Evolutionary conservation across 768 basidiomycete genomes (phyloP).

Genomic region (Hebeloma cylindrosporum): DNA sequence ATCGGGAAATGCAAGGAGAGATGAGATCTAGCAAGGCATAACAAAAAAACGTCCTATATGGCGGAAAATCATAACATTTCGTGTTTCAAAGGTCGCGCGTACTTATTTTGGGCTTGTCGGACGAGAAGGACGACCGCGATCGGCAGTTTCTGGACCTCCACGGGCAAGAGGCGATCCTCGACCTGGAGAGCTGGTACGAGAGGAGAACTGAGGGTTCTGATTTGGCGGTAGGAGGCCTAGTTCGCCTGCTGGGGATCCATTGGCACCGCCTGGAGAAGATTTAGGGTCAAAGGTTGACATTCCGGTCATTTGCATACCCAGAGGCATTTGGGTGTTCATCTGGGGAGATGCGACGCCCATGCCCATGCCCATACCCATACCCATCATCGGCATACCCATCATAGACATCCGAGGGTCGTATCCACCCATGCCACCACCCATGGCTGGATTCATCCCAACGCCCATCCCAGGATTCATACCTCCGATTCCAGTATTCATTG

Average conservation of each 20-base stretch:
- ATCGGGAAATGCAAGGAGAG: background rate
- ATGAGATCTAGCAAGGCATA: conserved; percentile 12
- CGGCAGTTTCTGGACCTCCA: conserved; percentile 17
- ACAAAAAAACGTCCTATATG: conserved; percentile 9
- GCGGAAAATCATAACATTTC: conserved; percentile 7
- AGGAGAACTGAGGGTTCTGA: conserved; percentile 35
- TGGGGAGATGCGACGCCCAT: conserved; percentile 32
- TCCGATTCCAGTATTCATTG: conserved; percentile 54
- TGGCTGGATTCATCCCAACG: conserved; percentile 21
- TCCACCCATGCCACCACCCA: conserved; percentile 30
- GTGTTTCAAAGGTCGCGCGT: background rate
- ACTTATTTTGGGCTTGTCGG: conserved; percentile 25
- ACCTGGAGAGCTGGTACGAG: conserved; percentile 53
- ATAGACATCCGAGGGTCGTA: conserved; percentile 83
- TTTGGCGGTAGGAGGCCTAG: conserved; percentile 38
- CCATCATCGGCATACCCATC: conserved; percentile 78
- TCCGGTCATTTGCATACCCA: conserved; percentile 63
- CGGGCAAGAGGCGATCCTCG: conserved; percentile 54
- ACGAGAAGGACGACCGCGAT: conserved; percentile 25
- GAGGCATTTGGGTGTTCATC: conserved; percentile 29
- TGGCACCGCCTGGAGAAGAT: conserved; percentile 41
- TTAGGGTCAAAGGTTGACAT: conserved; percentile 60
- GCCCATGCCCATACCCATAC: conserved; percentile 38
- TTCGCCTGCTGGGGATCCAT: conserved; percentile 27
- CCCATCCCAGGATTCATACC: conserved; percentile 36